Conservation (phyloP, 2,329 filamentous ascomycete species). For the Colletotrichum godetiae region DNA sequence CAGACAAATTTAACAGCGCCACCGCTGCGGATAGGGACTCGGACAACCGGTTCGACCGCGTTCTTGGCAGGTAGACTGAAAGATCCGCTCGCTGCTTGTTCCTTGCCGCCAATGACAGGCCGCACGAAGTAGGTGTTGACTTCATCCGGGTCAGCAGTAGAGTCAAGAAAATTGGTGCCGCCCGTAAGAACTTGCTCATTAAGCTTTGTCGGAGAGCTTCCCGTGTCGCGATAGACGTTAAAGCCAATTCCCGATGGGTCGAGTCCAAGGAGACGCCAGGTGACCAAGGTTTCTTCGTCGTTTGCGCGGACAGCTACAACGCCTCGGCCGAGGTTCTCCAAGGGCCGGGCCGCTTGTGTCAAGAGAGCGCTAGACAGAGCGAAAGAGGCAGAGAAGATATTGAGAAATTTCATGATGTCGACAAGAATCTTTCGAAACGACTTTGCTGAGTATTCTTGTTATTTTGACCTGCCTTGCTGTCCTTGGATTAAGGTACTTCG, state of each 20-base stretch:
- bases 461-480: no score
- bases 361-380: not conserved
- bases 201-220: constrained; percentile 19
- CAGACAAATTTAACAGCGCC: constrained; percentile 40
- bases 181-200: constrained; percentile 34
- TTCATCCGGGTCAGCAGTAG: constrained; percentile 19
- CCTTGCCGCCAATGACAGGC: constrained; percentile 35
- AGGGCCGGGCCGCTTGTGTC: constrained; percentile 17
- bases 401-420: not conserved
- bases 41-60: constrained; percentile 30
- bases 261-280: constrained; percentile 39
- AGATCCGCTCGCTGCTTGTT: constrained; percentile 25
- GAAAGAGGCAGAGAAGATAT: accelerated
- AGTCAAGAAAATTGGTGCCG: constrained; percentile 39
- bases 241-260: constrained; percentile 38
- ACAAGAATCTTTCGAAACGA: not conserved
- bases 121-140: constrained; percentile 38
- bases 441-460: not conserved
- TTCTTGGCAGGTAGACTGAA: constrained; percentile 35
- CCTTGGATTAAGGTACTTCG: accelerated
- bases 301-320: constrained; percentile 39
- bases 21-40: constrained; percentile 35
- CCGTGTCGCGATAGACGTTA: constrained; percentile 37
- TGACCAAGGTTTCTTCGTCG: constrained; percentile 32
- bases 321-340: constrained; percentile 38